Base-by-base conservation (phyloP, 768 basidiomycete genomes). In the Mrakia gelida region DNA sequence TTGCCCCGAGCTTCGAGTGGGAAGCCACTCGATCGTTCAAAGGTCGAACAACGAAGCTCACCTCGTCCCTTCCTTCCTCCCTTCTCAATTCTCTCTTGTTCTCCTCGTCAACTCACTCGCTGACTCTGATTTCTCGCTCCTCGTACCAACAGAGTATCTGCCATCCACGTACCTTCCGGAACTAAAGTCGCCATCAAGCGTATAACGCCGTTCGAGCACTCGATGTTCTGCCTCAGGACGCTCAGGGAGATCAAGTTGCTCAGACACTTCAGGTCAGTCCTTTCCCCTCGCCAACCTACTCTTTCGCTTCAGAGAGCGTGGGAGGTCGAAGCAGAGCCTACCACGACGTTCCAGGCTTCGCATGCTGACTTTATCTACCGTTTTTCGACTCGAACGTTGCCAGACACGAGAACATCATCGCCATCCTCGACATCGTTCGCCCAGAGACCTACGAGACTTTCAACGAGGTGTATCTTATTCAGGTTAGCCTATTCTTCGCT, bases 241-340 rank as follows among this genome's bases (percentile, higher is more conserved):
- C 88, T 94, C 13, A 87, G 93, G 79, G 93, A 97, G 86, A 92
- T 97, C 84, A 98, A 97, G 86, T 89, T 98, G n/a, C 89, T 98
- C 73, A 90, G 92, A 49, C 92, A 94, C 86, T 84, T 85, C 54
- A 28, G 38, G 56, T 71, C 41, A 11, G 30, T 72, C 38, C 61
- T 76, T 30, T 34, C 13, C 49, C 18, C 71, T 26, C 38, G 10
- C n/a, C 49, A 62, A 72, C 38, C 41, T 75, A 52, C 49, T n/a
- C n/a, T 21, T 13, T 52, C 21, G 7, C 49, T 15, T 61, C 45
- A 11, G 1, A 10, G 8, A 28, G n/a, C 26, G 6, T 75, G 9
- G 18, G 16, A 49, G 38, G 10, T 72, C 41, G 30, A 52, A 28
- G 30, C 2, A 28, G 81, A 91, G 92, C 61, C 93, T 95, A 82